Percentiles rank a stretch among this genome's conserved stretches.
phyloP scores from a whole-genome alignment of 139 green algal species.

The Chlorella sp. region DNA sequence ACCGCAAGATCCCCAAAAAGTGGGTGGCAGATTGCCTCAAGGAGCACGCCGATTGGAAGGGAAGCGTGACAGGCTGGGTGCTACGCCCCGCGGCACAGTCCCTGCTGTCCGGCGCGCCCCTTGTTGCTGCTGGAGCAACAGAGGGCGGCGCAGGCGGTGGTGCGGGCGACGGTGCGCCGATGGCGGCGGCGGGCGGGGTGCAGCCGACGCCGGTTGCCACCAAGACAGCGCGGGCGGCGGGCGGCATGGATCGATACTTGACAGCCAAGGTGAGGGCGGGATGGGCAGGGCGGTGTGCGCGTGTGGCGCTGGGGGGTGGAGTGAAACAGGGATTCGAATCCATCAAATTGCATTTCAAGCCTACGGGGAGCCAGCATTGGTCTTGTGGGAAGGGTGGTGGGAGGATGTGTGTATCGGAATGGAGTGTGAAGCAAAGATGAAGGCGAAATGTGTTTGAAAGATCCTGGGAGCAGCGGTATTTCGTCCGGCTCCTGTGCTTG shows the following conservation, averaged over 20 bases:
- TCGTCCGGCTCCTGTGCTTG: no score
- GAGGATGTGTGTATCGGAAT: neutral
- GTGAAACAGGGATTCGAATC: no score
- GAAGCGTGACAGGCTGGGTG: conserved; percentile 5
- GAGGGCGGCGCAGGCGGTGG: neutral
- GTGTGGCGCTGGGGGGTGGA: neutral
- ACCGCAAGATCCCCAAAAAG: conserved; percentile 55
- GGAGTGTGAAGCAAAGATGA: neutral
- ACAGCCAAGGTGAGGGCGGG: neutral
- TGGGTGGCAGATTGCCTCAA: conserved; percentile 58
- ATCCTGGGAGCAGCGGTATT: no score
- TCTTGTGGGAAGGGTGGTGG: no score
- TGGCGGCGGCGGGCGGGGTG: neutral
- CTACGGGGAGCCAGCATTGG: no score
- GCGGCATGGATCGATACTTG: conserved; percentile 11
- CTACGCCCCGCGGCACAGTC: neutral
- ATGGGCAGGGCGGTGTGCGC: no score
- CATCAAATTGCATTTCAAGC: no score
- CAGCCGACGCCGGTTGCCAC: neutral
- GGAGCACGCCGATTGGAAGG: conserved; percentile 37
- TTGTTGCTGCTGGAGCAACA: neutral
- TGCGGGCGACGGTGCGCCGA: neutral
- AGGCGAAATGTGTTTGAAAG: no score
- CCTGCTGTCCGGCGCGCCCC: neutral
- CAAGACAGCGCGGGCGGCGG: neutral